Evolutionary conservation across 768 basidiomycete species (phyloP), one percentile per base, ranked within the genome.

Genomic region (Leccinum disarticulatum): DNA sequence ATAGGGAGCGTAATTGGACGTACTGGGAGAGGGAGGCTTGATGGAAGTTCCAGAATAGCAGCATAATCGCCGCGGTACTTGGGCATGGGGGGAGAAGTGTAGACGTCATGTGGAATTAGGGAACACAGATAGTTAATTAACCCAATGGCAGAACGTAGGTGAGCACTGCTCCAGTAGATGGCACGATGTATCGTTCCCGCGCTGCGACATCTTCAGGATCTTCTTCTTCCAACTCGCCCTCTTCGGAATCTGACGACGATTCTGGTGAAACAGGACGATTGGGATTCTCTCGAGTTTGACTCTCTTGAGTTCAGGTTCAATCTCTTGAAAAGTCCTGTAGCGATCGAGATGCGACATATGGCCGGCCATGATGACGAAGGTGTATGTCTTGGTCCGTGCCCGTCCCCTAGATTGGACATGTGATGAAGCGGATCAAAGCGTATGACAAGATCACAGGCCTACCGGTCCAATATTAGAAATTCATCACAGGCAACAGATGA

Each of bases 351-450:
- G 83, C 2, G 76, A 74, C 1, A 75, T 69, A 52, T 87, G 80
- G 53, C 83, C 82, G 60, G 92, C 79, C 91, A 96, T 89, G 31
- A 95, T 80, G 48, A 95, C 77, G 65, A 91, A 95, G 2, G 85
- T 87, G 1, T 93, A 93, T 0, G 82, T 77, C 58, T 83, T 83
- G 60, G 86, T 88, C 50, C 94, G 80, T 0, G 94, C 93, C 13
- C 94, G 82, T 41, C 94, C 94, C 28, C 94, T 86, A 19, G 91
- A 93, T 71, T 96, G 94, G 46, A 95, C 83, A 94, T 87, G 61
- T 93, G 91, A 43, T 88, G 83, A 8, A 94, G 77, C 6, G 83
- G 77, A 67, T 96, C 93, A 65, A 93, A 95, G 6, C 93, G 90
- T 64, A 95, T 80, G 49, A 94, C 90, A 8, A 95, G 78, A 67